A percentile compares a stretch with the other conserved stretches of the same genome.
phyloP scores from a whole-genome alignment of 257 asterid genomes.

The Nicotiana benthamiana region DNA sequence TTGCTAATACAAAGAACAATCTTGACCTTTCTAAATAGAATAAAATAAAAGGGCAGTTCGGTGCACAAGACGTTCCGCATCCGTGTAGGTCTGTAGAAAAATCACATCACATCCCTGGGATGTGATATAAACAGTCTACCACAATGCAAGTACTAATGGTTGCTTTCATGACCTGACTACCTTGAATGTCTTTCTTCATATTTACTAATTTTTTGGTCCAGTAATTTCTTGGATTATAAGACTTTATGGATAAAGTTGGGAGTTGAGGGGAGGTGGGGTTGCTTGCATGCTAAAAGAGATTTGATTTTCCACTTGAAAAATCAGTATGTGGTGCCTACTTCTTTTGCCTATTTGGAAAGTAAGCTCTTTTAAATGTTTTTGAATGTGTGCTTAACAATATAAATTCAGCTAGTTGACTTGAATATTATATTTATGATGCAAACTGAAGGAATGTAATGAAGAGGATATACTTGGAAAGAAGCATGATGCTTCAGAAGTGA shows the following conservation, averaged over 20 bases:
- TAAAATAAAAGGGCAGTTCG: too few species aligned
- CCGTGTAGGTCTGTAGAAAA: too few species aligned
- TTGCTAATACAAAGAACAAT: too few species aligned
- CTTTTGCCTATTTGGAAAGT: not conserved
- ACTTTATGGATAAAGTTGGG: not conserved
- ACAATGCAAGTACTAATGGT: too few species aligned
- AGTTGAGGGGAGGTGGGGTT: not conserved
- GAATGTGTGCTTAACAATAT: not conserved
- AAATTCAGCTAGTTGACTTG: not conserved
- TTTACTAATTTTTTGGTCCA: too few species aligned
- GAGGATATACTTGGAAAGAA: not conserved
- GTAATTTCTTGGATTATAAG: too few species aligned
- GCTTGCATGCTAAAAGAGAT: not conserved
- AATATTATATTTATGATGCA: not conserved
- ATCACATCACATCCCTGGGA: fast-evolving
- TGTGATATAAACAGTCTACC: too few species aligned
- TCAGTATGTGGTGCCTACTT: not conserved
- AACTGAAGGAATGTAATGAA: not conserved
- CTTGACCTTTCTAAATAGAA: too few species aligned
- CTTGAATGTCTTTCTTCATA: too few species aligned
- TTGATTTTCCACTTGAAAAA: not conserved
- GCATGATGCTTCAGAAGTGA: not conserved
- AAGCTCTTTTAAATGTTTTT: not conserved
- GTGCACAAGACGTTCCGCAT: too few species aligned
- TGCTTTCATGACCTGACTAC: too few species aligned